Conservation (phyloP, 2,329 filamentous ascomycete species). For the Alternaria triticimaculans region DNA sequence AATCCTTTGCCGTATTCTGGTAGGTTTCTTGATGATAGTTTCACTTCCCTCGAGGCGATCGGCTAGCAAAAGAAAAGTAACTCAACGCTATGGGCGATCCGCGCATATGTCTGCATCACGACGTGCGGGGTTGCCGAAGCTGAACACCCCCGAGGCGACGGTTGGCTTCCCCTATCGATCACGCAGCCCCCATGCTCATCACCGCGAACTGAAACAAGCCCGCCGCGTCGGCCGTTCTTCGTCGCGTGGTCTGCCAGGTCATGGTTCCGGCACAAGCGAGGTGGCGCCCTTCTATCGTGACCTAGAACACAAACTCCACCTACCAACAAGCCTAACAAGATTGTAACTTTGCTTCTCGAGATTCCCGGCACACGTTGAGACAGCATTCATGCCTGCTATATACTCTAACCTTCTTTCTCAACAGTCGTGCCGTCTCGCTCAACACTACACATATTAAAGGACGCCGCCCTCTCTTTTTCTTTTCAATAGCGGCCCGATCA, state of each 20-base stretch:
- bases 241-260: constrained; percentile 3
- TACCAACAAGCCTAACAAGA: neutral
- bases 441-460: neutral
- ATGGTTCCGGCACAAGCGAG: constrained; percentile 6
- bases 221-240: constrained; percentile 6
- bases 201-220: constrained; percentile 14
- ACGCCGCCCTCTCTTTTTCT: neutral
- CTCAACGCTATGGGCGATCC: neutral
- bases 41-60: neutral
- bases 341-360: neutral
- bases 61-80: neutral
- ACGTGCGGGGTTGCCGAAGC: constrained; percentile 7
- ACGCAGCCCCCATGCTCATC: constrained; percentile 2
- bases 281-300: constrained; percentile 6
- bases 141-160: neutral
- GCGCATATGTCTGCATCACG: neutral
- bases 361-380: neutral
- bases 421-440: neutral
- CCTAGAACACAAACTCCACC: constrained; percentile 4
- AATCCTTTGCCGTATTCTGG: neutral
- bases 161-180: constrained; percentile 7
- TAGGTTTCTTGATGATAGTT: neutral
- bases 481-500: neutral
- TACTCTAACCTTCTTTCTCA: neutral
- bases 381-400: neutral